A percentile compares a stretch with the other conserved stretches of the same genome.
Evolutionary conservation across 1,284 basidiomycete species (phyloP).

Genomic region (Malassezia obtusa): DNA sequence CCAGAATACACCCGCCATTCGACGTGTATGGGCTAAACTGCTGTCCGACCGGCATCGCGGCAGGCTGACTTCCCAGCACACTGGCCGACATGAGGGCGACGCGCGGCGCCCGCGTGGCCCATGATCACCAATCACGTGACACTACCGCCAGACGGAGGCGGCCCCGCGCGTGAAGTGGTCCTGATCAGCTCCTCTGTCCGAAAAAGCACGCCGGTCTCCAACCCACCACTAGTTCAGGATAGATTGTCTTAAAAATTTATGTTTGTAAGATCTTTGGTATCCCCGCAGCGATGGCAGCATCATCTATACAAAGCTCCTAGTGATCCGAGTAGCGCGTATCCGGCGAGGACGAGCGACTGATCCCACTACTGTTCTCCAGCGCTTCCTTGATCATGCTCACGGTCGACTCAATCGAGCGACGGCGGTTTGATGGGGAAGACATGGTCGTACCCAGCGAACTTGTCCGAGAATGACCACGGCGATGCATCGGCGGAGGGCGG

Average conservation of each 20-base stretch:
- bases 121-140: conserved; percentile 1
- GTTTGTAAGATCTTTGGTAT: no score
- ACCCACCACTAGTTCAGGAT: no score
- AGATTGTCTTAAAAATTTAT: no score
- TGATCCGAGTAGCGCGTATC: not conserved
- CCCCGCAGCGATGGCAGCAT: no score
- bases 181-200: no score
- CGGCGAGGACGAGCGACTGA: not conserved
- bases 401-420: conserved; percentile 87
- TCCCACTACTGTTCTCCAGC: conserved; percentile 19
- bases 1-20: conserved; percentile 44
- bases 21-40: conserved; percentile 46
- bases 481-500: conserved; percentile 15
- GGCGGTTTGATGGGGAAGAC: conserved; percentile 83
- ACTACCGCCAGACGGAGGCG: not conserved
- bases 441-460: conserved; percentile 90
- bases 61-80: not conserved
- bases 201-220: no score
- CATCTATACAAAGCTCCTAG: no score
- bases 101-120: not conserved
- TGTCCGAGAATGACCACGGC: conserved; percentile 71
- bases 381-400: conserved; percentile 75
- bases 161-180: no score
- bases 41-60: conserved; percentile 26
- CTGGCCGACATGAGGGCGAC: not conserved